Evolutionary conservation across 2,329 filamentous ascomycete genomes (phyloP).

Genomic region (Phyllosticta citrichinensis): DNA sequence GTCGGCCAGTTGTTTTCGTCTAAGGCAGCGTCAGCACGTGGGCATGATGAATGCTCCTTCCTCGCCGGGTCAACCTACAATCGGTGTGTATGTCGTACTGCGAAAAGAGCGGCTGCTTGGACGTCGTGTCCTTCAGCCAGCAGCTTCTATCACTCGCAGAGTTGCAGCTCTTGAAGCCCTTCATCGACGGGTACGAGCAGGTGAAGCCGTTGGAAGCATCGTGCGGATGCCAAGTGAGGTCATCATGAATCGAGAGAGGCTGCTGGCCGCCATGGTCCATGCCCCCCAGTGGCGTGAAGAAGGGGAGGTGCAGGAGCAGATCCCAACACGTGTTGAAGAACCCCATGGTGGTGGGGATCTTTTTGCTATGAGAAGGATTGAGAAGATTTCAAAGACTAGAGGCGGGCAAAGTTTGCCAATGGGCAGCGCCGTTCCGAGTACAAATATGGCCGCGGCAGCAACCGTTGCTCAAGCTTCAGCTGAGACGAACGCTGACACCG

Average conservation of each 20-base stretch:
- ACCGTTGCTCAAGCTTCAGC: not conserved
- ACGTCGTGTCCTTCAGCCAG: slow-evolving; percentile 16
- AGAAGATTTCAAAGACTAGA: not conserved
- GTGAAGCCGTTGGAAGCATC: slow-evolving; percentile 12
- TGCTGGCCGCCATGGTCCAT: not conserved
- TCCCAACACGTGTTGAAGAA: slow-evolving; percentile 8
- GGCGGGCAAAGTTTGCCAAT: not conserved
- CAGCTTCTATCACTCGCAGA: slow-evolving; percentile 15
- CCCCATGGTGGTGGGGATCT: not conserved
- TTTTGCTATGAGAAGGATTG: not conserved
- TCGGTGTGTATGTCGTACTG: slow-evolving; percentile 18
- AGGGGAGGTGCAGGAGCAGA: slow-evolving; percentile 3
- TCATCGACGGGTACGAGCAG: slow-evolving; percentile 15
- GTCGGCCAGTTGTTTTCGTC: slow-evolving; percentile 9
- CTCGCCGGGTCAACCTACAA: slow-evolving; percentile 12
- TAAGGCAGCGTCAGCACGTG: not conserved
- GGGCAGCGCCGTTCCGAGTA: not conserved
- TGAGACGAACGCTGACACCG: slow-evolving; percentile 1
- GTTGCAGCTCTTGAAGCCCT: slow-evolving; percentile 17
- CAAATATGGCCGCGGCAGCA: not conserved
- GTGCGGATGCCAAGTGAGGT: not conserved
- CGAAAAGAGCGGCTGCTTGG: slow-evolving; percentile 2
- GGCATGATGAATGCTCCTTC: not conserved
- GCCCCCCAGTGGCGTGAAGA: not conserved
- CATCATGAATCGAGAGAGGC: not conserved